A percentile compares a stretch with the other conserved stretches of the same genome.
Conservation (phyloP, 2,329 filamentous ascomycete genomes). For the Ophiostoma perfectum region DNA sequence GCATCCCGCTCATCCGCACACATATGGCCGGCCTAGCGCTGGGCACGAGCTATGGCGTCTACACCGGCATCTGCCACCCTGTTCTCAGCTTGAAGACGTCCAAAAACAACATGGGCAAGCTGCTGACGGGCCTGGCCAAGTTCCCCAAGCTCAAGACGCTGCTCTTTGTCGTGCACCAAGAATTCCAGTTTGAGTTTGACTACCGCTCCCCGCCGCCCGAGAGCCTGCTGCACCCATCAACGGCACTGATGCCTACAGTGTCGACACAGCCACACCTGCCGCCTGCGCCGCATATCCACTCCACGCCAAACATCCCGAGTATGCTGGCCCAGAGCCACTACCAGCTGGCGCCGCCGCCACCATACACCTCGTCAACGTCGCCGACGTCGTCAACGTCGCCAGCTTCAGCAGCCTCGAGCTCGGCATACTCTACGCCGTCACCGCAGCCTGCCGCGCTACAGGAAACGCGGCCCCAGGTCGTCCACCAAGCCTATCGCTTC, state of each 20-base stretch:
- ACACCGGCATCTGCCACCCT: slow-evolving; percentile 43
- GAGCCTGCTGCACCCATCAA: background rate
- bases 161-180: slow-evolving; percentile 44
- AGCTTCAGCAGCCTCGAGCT: background rate
- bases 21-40: slow-evolving; percentile 40
- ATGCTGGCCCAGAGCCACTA: background rate
- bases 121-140: slow-evolving; percentile 39
- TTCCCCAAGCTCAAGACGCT: slow-evolving; percentile 39
- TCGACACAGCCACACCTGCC: background rate
- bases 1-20: slow-evolving; percentile 41
- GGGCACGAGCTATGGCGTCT: slow-evolving; percentile 43
- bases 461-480: slow-evolving; percentile 34
- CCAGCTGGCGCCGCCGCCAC: background rate
- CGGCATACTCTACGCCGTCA: background rate
- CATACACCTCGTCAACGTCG: background rate
- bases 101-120: slow-evolving; percentile 40
- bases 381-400: background rate
- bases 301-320: background rate
- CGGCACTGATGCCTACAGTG: background rate
- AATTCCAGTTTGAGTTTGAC: slow-evolving; percentile 43
- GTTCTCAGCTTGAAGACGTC: slow-evolving; percentile 42
- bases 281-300: background rate
- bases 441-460: slow-evolving; percentile 24
- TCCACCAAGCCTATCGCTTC: slow-evolving; percentile 43
- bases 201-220: slow-evolving; percentile 26